Evolutionary conservation across 73 alveolate species (phyloP), one percentile per base, ranked within the genome.

Genomic region (Uronychia binucleata): DNA sequence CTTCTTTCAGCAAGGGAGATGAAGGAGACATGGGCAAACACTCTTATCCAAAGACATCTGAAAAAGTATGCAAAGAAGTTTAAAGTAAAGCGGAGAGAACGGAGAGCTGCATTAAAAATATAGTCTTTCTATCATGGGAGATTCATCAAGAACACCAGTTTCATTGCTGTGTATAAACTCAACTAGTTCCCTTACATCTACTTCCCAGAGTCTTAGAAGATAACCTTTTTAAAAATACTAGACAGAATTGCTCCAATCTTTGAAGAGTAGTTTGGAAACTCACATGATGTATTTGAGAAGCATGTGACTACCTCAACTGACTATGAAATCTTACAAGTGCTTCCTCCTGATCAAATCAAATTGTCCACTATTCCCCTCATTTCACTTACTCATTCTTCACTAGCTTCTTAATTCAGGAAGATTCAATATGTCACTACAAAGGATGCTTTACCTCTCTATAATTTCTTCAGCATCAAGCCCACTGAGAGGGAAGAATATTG

Each of bases 201-300:
- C 58, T 77, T 85, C 86, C 34, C 77, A 13, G 57, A 85, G 57
- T 86, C 78, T 26, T 77, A 85, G 81, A 85, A 85, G 30, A 83
- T 84, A 1, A 26, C 58, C 57, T 85, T 85, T 31, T 33, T 85
- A 5, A 85, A 77, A 57, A 57, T 85, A 25, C 30, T 85, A 11
- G 77, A 77, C 29, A 0, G 33, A 8, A 30, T 85, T 25, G 57
- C 59, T n/a, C 86, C 86, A 1, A 59, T 85, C 0, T 77, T 85
- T 57, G 91, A 85, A 30, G 58, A 76, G 82, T 46, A 77, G 81
- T 31, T 34, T 77, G 80, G 67, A 46, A 46, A 46, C 19, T 5
- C 67, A 46, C 5, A 46, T 5, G 67, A 46, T 46, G 19, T 46
- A 11, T 46, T 11, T 46, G 67, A 46, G 5, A 46, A 46, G n/a